Evolutionary conservation across 1,139 yeast species (phyloP), one percentile per base, ranked within the genome.

Genomic region (Ogataea hybrid): DNA sequence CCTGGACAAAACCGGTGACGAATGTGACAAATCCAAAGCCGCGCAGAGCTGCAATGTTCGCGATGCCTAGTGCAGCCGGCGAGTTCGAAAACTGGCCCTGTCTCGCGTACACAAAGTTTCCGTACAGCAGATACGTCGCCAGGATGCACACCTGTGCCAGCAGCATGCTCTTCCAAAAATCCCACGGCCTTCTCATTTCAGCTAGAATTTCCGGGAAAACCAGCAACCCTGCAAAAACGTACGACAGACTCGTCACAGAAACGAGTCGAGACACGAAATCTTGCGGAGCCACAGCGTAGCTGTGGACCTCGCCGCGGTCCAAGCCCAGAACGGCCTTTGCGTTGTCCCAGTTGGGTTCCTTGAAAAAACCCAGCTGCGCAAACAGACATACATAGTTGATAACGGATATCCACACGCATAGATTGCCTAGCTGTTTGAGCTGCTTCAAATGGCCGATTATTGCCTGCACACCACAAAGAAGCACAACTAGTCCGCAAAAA

Each of bases 141-240:
- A 67, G 56, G 43, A 71, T 70, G 36, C 70, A 54, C n/a, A 53
- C 17, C 50, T 71, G 71, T n/a, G 73, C 74, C 29, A 59, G 47
- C 11, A 64, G 54, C 67, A 71, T 67, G 32, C 73, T 75, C 54
- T 70, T 69, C 68, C 71, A 63, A 57, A 71, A 71, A 44, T 71
- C 75, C 63, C 58, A 58, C n/a, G 76, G 76, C 37, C 69, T 62
- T 41, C 59, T 61, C 73, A 71, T 67, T 54, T 71, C 76, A 3
- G 75, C 67, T 61, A 71, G 60, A 42, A 71, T 62, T 48, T 71
- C 74, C 14, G 68, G 64, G 55, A 69, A 71, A 40, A 70, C 67
- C 50, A 70, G 62, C 12, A 75, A 71, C 47, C 75, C 75, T 28
- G 75, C 76, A 58, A 68, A 71, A 2, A 75, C 68, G 51, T 66